Conservation (phyloP, 768 basidiomycete genomes). For the Omphalotus guepiniiformis region DNA sequence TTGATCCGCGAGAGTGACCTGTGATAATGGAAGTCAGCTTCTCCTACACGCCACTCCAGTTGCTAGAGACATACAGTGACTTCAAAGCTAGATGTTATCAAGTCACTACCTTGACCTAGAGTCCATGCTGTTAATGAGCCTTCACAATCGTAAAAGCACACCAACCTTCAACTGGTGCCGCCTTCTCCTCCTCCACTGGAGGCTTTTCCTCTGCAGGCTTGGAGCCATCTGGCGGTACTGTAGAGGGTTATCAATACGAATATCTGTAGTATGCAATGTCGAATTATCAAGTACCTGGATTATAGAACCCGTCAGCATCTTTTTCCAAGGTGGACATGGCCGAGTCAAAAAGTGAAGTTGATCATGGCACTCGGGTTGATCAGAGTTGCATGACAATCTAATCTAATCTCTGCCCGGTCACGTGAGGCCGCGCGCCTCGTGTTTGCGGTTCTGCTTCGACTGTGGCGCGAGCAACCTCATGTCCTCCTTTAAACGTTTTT, state of each 20-base stretch:
- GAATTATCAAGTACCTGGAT: constrained; percentile 39
- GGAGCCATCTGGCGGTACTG: constrained; percentile 1
- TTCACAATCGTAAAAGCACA: neutral
- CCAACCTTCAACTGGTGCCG: constrained; percentile 3
- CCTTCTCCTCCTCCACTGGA: constrained; percentile 9
- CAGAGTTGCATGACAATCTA: neutral
- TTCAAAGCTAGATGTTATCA: constrained; percentile 79
- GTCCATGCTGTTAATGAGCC: neutral
- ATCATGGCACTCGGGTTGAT: no score
- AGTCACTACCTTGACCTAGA: constrained; percentile 45
- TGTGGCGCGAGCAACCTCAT: constrained; percentile 1
- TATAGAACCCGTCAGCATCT: constrained; percentile 80
- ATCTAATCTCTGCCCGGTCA: neutral
- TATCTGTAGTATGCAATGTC: neutral
- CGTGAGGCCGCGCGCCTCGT: neutral
- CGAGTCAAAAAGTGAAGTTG: neutral
- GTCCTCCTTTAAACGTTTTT: no score
- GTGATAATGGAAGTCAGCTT: no score
- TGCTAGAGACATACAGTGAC: constrained; percentile 61
- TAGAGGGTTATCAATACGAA: neutral
- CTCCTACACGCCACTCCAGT: no score
- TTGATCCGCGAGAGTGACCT: constrained; percentile 97
- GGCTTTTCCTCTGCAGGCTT: constrained; percentile 5
- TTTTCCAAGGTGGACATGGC: constrained; percentile 51
- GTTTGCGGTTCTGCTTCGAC: neutral